phyloP scores from a whole-genome alignment of 2,329 filamentous ascomycete genomes.

The Microsporum audouinii region DNA sequence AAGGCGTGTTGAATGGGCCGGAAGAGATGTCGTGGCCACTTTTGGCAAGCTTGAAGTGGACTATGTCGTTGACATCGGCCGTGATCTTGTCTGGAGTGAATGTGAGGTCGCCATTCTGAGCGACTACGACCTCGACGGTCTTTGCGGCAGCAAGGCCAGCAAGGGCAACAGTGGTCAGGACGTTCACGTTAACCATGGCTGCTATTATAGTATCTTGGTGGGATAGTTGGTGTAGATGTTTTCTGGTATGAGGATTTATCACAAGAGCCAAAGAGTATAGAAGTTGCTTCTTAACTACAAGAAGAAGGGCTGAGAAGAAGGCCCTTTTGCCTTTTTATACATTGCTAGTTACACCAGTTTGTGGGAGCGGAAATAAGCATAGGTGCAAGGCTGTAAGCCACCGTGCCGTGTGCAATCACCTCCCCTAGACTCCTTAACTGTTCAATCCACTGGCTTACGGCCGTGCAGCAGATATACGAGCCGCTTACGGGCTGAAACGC shows the following conservation, averaged over 20 bases:
- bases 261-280: neutral
- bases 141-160: slow-evolving; percentile 8
- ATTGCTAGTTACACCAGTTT: neutral
- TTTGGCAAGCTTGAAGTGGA: slow-evolving; percentile 12
- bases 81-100: slow-evolving; percentile 10
- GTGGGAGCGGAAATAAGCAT: neutral
- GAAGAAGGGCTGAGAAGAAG: neutral
- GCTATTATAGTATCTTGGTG: neutral
- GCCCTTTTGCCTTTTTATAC: neutral
- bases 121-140: slow-evolving; percentile 12
- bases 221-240: neutral
- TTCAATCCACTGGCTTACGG: neutral
- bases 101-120: slow-evolving; percentile 9
- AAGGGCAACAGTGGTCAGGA: slow-evolving; percentile 8
- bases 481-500: neutral
- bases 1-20: slow-evolving; percentile 12
- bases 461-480: neutral
- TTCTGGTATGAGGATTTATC: neutral
- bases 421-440: neutral
- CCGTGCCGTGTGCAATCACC: neutral
- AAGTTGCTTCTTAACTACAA: neutral
- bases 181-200: neutral
- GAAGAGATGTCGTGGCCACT: slow-evolving; percentile 12
- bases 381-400: neutral
- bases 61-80: slow-evolving; percentile 9